Base-by-base conservation (phyloP, 106 monocot genomes). In the Dioscorea alata region DNA sequence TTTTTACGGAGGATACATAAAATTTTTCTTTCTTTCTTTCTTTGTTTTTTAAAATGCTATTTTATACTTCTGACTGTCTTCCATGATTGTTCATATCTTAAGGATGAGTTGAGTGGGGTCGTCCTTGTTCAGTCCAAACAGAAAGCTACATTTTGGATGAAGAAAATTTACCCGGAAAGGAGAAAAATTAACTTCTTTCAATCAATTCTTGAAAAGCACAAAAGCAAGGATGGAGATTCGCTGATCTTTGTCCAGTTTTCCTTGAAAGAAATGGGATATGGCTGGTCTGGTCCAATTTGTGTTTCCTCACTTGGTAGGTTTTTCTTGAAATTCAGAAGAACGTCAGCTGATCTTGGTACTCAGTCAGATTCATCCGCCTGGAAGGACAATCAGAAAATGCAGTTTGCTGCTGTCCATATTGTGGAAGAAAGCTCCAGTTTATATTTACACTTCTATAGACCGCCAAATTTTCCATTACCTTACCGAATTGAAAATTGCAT, bases 221-320 rank as follows among this genome's bases (percentile, higher is more conserved):
- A 61, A 71, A 78, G 65, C 71, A 33, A 32, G 28, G 69, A 54
- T 63, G 94, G 82, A 57, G 72, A 83, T 70, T 82, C 75, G 8
- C 74, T 75, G 49, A 64, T 81, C 23, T 94, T 83, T 71, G 48
- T 94, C 48, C 85, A 94, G 68, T 90, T 94, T 80, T 42, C 80
- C 62, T 57, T 75, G 60, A 75, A 85, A 66, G 85, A 76, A 18
- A 50, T 23, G 79, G 78, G 73, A 57, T 79, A 64, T 69, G 66
- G 71, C 76, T 94, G 94, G 94, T 94, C 94, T 56, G 94, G 94
- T 35, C 87, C 94, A 66, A 73, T 94, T 65, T 90, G 94, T 70
- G 71, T 90, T 71, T 77, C 90, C 71, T 94, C 94, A 23, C 77
- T 94, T 59, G 94, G 94, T 57, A 82, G 82, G 7, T 94, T 94